Evolutionary conservation across 306 rosid genomes (phyloP), one percentile per base, ranked within the genome.

Genomic region (Crotalaria pallida): DNA sequence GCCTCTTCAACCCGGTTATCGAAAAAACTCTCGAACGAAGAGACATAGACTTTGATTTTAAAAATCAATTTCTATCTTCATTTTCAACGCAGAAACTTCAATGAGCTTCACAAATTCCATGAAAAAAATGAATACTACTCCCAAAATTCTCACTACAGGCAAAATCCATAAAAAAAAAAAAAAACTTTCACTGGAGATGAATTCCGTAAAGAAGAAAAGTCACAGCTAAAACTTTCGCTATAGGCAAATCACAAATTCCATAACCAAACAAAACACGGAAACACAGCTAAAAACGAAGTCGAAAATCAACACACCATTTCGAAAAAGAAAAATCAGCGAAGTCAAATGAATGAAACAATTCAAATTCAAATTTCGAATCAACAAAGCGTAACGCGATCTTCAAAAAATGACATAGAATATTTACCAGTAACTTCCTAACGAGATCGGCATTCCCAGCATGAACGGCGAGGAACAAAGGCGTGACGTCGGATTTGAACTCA

Each of bases 381-480:
- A 29, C 34, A 29, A 29, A 29, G 7, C 34, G 34, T 29, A 29
- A 29, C 7, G 0, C 4, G 34, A 29, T 29, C 6, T 29, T 79
- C 83, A 17, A 64, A 63, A 47, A 4, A 80, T 0, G 7, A 26
- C 31, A 21, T 3, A 7, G 10, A 29, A 4, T 6, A 22, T 22
- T 47, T 81, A 93, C 98, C 92, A 93, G 89, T 51, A 93, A 72
- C 78, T 82, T 88, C 85, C 79, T 74, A 13, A 88, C 92, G 51
- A 93, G 81, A 16, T 55, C 52, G 2, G 65, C 83, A 51, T 83
- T 85, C 52, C 92, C 97, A 6, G 84, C 22, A 18, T 93, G 97
- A 47, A 90, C 98, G n/a, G 98, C 98, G 69, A 87, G 88, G 74
- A 93, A 88, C 33, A 93, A 87, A 17, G 98, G 87, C 40, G 98